Evolutionary conservation across 2,329 filamentous ascomycete genomes (phyloP), one percentile per base, ranked within the genome.

Genomic region (Alternaria brassicicola): DNA sequence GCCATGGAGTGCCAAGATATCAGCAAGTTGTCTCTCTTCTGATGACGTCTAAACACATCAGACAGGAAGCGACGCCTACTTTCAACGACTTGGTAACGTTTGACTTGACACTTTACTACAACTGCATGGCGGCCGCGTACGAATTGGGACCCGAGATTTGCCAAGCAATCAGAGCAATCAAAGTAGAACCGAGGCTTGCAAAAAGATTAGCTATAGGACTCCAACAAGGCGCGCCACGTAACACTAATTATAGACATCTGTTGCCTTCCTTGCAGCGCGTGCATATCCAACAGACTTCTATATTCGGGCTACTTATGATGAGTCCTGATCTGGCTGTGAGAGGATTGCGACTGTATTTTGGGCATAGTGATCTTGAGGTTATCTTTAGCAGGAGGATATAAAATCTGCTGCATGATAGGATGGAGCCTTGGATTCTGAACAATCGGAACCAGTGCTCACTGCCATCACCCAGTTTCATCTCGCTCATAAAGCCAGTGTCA

Each of bases 61-160:
- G 55, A 26, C 21, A 31, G 15, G 55, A 58, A 50, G 30, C 55
- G 23, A 38, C 30, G 2, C 17, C 55, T 7, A 46, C 13, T 6
- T 58, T 58, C 52, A 45, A 58, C 13, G 45, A 47, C 6, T 19
- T 53, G 13, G 51, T 55, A 12, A 50, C 25, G 12, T 58, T 58
- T 28, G 55, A 58, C 19, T 30, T 58, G 6, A 55, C 51, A 9
- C 28, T 21, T 6, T 50, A 50, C 19, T 50, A 50, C 25, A 49
- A 58, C 25, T 43, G 36, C 15, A 55, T 55, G 51, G 45, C 45
- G 10, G 51, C 43, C n/a, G 51, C 25, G 1, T 58, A 49, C 38
- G 55, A 55, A 36, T 26, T 58, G 2, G 55, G 45, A 28, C 38
- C 55, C 2, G 51, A 19, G 2, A 50, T 50, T 6, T 50, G 55